Evolutionary conservation across 2,329 filamentous ascomycete species (phyloP).

Genomic region (Colletotrichum agaves): DNA sequence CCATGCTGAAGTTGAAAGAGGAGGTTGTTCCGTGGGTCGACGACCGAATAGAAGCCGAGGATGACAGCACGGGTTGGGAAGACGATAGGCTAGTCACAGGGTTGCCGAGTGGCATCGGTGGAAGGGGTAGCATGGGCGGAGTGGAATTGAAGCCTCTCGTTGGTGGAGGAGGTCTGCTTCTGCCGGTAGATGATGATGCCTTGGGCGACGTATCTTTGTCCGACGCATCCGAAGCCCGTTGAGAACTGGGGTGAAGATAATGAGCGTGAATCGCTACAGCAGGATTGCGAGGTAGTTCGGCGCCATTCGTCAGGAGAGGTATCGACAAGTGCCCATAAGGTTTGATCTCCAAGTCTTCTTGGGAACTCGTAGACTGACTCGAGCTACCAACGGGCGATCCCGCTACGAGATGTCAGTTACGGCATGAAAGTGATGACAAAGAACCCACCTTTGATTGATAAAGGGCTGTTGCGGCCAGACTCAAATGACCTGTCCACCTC

Average conservation of each 20-base stretch:
- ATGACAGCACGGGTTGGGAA: conserved; percentile 13
- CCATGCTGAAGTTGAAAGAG: conserved; percentile 35
- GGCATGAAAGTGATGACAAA: background rate
- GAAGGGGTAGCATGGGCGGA: conserved; percentile 18
- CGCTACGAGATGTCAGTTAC: conserved; percentile 21
- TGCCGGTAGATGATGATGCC: conserved; percentile 9
- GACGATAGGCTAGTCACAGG: background rate
- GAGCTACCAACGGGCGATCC: conserved; percentile 50
- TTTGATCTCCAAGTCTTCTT: conserved; percentile 54
- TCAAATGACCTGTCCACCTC: conserved; percentile 51
- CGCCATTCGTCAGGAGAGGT: conserved; percentile 6
- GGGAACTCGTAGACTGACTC: conserved; percentile 51
- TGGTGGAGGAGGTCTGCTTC: conserved; percentile 43
- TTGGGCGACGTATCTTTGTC: conserved; percentile 33
- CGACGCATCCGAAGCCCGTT: conserved; percentile 46
- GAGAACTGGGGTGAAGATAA: conserved; percentile 44
- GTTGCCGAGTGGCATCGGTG: conserved; percentile 27
- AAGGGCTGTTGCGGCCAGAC: conserved; percentile 48
- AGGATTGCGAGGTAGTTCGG: conserved; percentile 6
- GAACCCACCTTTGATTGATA: conserved; percentile 50
- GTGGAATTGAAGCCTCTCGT: conserved; percentile 46
- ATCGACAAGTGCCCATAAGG: conserved; percentile 39
- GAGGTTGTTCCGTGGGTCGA: conserved; percentile 27
- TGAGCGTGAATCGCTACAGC: conserved; percentile 25
- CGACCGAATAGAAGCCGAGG: conserved; percentile 33